Conservation (phyloP, 371 early-diverging fungal species). For the Cokeromyces recurvatus region DNA sequence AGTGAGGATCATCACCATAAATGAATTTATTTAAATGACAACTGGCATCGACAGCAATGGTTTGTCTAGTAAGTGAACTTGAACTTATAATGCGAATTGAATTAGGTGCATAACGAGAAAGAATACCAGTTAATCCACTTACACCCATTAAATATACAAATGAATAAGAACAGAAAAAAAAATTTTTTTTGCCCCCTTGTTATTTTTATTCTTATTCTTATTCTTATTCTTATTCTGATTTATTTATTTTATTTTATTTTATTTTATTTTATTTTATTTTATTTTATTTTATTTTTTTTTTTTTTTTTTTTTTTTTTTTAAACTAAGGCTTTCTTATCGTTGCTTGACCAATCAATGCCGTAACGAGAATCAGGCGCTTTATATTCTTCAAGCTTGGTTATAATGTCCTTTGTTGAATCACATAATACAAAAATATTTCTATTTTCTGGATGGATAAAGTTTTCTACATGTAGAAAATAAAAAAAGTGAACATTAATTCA, state of each 20-base stretch:
- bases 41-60: constrained; percentile 56
- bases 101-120: constrained; percentile 45
- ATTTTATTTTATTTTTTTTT: no score
- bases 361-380: constrained; percentile 48
- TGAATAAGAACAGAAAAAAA: no score
- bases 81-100: constrained; percentile 33
- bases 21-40: constrained; percentile 55
- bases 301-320: constrained; percentile 4
- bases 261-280: no score
- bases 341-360: constrained; percentile 48
- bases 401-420: constrained; percentile 54
- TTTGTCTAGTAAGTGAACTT: constrained; percentile 28
- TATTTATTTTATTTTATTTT: no score
- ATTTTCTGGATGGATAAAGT: constrained; percentile 50
- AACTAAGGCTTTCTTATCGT: constrained; percentile 14
- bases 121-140: constrained; percentile 46
- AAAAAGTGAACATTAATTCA: no score
- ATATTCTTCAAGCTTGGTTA: constrained; percentile 58
- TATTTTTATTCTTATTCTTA: no score
- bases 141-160: constrained; percentile 45
- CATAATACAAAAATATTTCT: constrained; percentile 52
- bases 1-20: constrained; percentile 44
- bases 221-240: no score
- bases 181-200: neutral
- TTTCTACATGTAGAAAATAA: constrained; percentile 48